Base-by-base conservation (phyloP, 1,139 yeast species). In the Yamadazyma aaseri region DNA sequence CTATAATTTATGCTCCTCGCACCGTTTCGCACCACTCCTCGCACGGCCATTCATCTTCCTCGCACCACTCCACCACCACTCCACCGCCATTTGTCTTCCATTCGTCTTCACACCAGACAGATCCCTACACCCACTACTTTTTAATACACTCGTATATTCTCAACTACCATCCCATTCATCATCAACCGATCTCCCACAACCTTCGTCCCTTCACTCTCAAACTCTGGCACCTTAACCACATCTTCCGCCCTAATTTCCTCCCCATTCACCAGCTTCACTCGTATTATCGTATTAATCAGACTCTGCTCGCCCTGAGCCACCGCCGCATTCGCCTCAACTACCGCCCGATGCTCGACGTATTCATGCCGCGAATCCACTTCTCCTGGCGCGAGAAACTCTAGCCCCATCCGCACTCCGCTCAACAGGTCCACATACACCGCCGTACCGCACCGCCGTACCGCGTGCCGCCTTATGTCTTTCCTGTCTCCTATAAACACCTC, bases 261-360 rank as follows among this genome's bases (percentile, higher is more conserved):
- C 0, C 75, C 76, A 45, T 71, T 71, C 17, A 71, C 39, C 33
- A 54, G 60, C 15, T 41, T 46, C 13, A 69, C 41, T 11, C 74
- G 26, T 4, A 35, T 22, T 12, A 32, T 14, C 6, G 31, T 21
- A 9, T 32, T 34, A 27, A 6, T 22, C n/a, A n/a, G n/a, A n/a
- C n/a, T n/a, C n/a, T n/a, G n/a, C n/a, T n/a, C n/a, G 6, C 13
- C 12, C 25, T 22, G 6, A 6, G 6, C 13, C 25, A 22, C n/a
- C 13, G 25, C 25, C 13, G 12, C 12, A 11, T 22, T 22, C 13
- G 6, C 25, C 6, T 6, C n/a, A 8, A 8, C n/a, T 10, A 22
- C 25, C 13, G 6, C 25, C 13, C 6, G 25, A 6, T 22, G 6
- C 6, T 12, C 12, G n/a, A 71, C 49, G 3, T 41, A 33, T 8